Conservation (phyloP, 1,139 yeast species). For the Kodamaea suecica region DNA sequence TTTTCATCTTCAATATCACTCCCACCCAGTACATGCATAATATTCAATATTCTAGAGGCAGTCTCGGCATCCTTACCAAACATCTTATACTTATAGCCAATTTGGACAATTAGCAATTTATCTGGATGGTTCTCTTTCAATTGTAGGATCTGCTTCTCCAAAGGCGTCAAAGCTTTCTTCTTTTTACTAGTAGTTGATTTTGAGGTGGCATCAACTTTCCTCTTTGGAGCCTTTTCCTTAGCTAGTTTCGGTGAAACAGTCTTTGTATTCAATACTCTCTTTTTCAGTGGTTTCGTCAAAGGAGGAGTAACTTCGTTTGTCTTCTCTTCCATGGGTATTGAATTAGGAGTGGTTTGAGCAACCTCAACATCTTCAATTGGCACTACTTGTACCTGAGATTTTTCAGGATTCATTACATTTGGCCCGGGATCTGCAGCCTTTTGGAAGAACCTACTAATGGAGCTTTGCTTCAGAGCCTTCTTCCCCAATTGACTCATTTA, state of each 20-base stretch:
- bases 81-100: slow-evolving; percentile 86
- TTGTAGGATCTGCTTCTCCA: slow-evolving; percentile 72
- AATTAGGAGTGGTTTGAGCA: no score
- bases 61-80: slow-evolving; percentile 79
- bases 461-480: slow-evolving; percentile 19
- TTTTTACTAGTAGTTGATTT: slow-evolving; percentile 11
- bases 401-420: no score
- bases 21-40: slow-evolving; percentile 69
- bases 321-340: no score
- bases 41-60: slow-evolving; percentile 64
- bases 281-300: background rate
- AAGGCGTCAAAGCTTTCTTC: slow-evolving; percentile 51
- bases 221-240: background rate
- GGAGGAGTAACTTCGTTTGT: background rate
- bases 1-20: slow-evolving; percentile 42
- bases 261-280: background rate
- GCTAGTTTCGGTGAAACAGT: background rate
- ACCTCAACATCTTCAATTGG: no score
- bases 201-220: no score
- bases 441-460: slow-evolving; percentile 27
- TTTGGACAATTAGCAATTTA: slow-evolving; percentile 74
- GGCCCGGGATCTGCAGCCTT: no score
- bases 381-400: no score
- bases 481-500: slow-evolving; percentile 1
- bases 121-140: slow-evolving; percentile 60